Evolutionary conservation across 495 filamentous ascomycete genomes (phyloP).

Genomic region (Aspergillus olivimuriae): DNA sequence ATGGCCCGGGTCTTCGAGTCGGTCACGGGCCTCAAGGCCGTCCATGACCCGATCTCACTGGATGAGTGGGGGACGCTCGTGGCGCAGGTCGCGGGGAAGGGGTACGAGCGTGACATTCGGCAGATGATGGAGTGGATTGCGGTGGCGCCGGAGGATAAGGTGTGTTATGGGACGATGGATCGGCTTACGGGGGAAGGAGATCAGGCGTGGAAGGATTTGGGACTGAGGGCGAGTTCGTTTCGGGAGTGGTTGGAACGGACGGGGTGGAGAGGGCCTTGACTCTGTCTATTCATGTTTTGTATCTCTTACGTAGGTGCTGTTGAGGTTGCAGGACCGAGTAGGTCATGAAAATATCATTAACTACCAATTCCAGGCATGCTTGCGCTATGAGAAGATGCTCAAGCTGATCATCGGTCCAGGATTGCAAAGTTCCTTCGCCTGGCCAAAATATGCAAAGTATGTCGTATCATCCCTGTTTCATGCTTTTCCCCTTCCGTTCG

Average conservation of each 20-base stretch:
- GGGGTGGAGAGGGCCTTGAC: constrained; percentile 9
- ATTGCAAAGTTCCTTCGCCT: no score
- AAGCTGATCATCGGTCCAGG: no score
- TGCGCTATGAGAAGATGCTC: no score
- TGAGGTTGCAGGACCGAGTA: no score
- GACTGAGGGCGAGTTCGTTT: constrained; percentile 12
- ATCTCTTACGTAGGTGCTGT: not conserved
- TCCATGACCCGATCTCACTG: constrained; percentile 8
- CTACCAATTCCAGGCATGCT: no score
- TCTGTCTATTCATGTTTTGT: not conserved
- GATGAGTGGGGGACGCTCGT: constrained; percentile 10
- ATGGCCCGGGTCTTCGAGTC: constrained; percentile 10
- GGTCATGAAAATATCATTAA: no score
- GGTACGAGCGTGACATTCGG: constrained; percentile 9
- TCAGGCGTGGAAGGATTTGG: constrained; percentile 11
- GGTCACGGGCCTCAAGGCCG: constrained; percentile 9
- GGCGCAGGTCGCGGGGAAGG: constrained; percentile 7
- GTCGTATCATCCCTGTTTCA: not conserved
- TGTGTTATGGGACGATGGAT: constrained; percentile 14
- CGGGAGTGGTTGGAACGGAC: constrained; percentile 17
- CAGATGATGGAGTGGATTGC: constrained; percentile 22
- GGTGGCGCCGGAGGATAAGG: constrained; percentile 13
- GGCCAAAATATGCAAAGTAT: not conserved
- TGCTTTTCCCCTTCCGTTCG: not conserved
- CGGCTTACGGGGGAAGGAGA: constrained; percentile 7